phyloP scores from a whole-genome alignment of 495 filamentous ascomycete genomes.

The Penicillium angulare region DNA sequence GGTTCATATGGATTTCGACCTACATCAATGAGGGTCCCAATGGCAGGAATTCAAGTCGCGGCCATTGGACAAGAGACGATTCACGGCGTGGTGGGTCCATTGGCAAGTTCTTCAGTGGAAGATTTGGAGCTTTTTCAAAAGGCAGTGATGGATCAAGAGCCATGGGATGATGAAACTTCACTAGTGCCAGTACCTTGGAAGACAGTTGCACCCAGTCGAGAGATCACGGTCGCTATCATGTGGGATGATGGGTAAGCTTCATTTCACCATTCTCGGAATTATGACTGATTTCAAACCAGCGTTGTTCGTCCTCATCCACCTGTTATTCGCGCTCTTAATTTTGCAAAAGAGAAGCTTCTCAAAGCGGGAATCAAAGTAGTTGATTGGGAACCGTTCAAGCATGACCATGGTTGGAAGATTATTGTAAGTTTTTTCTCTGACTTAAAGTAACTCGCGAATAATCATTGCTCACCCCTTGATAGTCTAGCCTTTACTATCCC shows the following conservation, averaged over 20 bases:
- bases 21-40: conserved; percentile 53
- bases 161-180: conserved; percentile 60
- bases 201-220: conserved; percentile 31
- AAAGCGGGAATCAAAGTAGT: conserved; percentile 55
- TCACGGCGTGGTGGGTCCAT: conserved; percentile 58
- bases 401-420: conserved; percentile 58
- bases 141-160: conserved; percentile 54
- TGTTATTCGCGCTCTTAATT: conserved; percentile 55
- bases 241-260: conserved; percentile 60
- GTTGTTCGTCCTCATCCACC: conserved; percentile 65
- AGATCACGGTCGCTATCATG: conserved; percentile 65
- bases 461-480: neutral
- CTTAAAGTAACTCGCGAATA: too few species aligned
- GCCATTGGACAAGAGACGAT: conserved; percentile 60
- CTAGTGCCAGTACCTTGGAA: conserved; percentile 62
- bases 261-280: neutral
- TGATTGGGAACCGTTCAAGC: conserved; percentile 65
- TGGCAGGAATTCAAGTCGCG: conserved; percentile 37
- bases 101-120: conserved; percentile 56
- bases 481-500: conserved; percentile 54
- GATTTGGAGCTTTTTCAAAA: conserved; percentile 66
- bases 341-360: conserved; percentile 54
- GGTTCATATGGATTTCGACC: conserved; percentile 60
- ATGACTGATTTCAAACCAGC: conserved; percentile 3
- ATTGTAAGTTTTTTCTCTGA: conserved; percentile 34